A percentile compares a stretch with the other conserved stretches of the same genome.
These are phyloP conservation scores for Cystoisospora suis DNA, from an alignment of 169 alveolate genomes.

Conservation along the genomic window DNA sequence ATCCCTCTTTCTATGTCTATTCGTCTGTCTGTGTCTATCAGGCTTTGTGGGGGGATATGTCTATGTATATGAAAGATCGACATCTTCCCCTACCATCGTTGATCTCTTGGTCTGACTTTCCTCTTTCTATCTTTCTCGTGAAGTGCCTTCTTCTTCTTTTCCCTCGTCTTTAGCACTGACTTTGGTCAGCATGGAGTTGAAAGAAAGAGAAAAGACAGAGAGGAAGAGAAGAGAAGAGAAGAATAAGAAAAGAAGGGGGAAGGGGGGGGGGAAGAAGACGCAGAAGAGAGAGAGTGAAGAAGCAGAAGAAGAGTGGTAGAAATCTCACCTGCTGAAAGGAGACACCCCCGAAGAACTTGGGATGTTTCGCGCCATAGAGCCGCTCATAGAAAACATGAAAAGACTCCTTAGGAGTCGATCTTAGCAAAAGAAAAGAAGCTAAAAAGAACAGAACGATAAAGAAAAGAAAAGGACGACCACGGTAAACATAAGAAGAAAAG, in stretches of 20 bases:
- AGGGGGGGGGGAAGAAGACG: not conserved
- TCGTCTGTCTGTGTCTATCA: too few species aligned
- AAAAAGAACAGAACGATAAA: not conserved
- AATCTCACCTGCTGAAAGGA: not conserved
- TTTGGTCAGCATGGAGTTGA: too few species aligned
- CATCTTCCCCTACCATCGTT: too few species aligned
- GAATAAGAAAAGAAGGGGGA: not conserved
- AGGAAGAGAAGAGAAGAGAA: not conserved
- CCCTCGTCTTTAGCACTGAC: too few species aligned
- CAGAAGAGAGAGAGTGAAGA: not conserved
- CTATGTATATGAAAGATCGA: too few species aligned
- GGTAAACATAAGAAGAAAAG: not conserved
- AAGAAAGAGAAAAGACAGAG: too few species aligned
- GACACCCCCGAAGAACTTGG: not conserved
- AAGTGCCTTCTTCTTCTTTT: too few species aligned
- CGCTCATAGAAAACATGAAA: not conserved
- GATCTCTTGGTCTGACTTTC: too few species aligned
- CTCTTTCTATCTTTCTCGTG: too few species aligned
- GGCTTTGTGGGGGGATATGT: too few species aligned
- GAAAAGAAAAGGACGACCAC: not conserved
- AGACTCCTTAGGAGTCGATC: not conserved
- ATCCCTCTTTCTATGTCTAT: too few species aligned
- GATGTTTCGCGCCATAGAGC: not conserved
- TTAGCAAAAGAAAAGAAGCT: not conserved
- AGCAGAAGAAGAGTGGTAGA: not conserved